Conservation (phyloP, 805 yeast genomes). For the Schwanniomyces yamadae region DNA sequence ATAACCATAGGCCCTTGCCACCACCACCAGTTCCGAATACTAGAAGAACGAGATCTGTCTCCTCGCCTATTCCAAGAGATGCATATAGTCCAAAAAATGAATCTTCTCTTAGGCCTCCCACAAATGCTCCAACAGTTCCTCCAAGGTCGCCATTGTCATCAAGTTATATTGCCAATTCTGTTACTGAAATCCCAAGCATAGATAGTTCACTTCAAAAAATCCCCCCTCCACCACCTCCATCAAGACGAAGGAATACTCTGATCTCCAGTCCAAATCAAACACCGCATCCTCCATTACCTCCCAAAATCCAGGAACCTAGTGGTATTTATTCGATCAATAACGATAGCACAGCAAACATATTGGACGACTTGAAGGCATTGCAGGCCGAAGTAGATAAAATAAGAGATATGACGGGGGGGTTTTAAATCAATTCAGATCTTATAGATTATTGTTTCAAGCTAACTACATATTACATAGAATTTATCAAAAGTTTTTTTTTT, state of each 20-base stretch:
- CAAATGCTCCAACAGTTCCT: constrained; percentile 18
- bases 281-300: constrained; percentile 28
- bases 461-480: no score
- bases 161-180: constrained; percentile 27
- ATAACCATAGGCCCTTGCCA: constrained; percentile 16
- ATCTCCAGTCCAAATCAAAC: constrained; percentile 1
- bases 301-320: constrained; percentile 17
- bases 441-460: background rate
- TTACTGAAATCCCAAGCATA: constrained; percentile 7
- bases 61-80: constrained; percentile 27
- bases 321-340: background rate
- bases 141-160: constrained; percentile 22
- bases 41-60: constrained; percentile 33
- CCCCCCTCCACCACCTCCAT: constrained; percentile 46
- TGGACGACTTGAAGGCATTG: constrained; percentile 63
- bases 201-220: background rate
- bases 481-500: no score
- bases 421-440: constrained; percentile 20
- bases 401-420: constrained; percentile 46
- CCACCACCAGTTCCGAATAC: constrained; percentile 38
- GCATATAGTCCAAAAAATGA: background rate
- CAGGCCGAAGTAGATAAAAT: constrained; percentile 70
- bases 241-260: constrained; percentile 29
- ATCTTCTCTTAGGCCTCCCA: no score
- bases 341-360: constrained; percentile 48